These are phyloP conservation scores for Musa beccarii DNA, from an alignment of 176 grass and related monocot genomes.

Conservation along the genomic window DNA sequence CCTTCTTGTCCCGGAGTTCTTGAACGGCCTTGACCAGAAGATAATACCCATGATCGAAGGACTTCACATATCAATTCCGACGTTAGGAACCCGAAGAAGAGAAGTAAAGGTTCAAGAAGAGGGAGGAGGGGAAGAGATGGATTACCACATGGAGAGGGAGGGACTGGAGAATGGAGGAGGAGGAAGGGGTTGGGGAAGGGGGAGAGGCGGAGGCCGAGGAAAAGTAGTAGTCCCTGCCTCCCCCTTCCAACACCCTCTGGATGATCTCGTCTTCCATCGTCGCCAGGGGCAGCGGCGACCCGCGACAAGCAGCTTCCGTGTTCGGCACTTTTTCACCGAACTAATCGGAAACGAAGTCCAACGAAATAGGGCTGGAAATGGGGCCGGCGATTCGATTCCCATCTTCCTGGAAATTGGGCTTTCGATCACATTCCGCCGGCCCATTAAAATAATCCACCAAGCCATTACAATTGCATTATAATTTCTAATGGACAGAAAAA, in stretches of 20 bases:
- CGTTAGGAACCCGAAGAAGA: slow-evolving; percentile 1
- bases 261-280: slow-evolving; percentile 33
- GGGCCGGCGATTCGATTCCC: background rate
- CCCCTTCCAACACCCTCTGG: slow-evolving; percentile 30
- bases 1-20: slow-evolving; percentile 90
- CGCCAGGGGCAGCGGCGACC: slow-evolving; percentile 1
- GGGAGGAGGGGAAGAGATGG: background rate
- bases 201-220: slow-evolving; percentile 32
- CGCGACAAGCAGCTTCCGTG: slow-evolving; percentile 5
- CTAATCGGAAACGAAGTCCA: background rate
- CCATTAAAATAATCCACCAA: background rate
- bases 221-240: slow-evolving; percentile 26
- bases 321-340: background rate
- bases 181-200: slow-evolving; percentile 27
- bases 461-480: background rate
- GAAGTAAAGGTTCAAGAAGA: background rate
- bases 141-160: slow-evolving; percentile 92
- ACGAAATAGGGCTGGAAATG: background rate
- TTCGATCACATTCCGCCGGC: background rate
- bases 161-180: slow-evolving; percentile 90
- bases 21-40: slow-evolving; percentile 96
- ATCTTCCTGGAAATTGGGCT: too few species aligned
- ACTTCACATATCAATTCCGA: slow-evolving; percentile 23
- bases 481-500: background rate
- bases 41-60: slow-evolving; percentile 95